A percentile compares a stretch with the other conserved stretches of the same genome.
phyloP scores from a whole-genome alignment of 345 rosid genomes.

The Fremontodendron californicum region DNA sequence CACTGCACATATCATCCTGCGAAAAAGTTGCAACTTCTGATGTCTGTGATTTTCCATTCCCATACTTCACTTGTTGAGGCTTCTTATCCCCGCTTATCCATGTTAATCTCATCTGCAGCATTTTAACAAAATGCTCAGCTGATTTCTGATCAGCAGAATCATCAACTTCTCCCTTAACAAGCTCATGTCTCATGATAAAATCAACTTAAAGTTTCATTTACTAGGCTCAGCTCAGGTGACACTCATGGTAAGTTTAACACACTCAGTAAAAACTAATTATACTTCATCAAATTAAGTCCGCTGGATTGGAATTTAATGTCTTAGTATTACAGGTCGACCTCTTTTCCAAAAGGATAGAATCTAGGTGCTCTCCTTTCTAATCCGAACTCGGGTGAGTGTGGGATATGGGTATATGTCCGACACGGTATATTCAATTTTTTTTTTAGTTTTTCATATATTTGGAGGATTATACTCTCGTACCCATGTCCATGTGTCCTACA shows the following conservation, averaged over 20 bases:
- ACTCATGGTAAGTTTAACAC: background rate
- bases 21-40: slow-evolving; percentile 54
- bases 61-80: slow-evolving; percentile 50
- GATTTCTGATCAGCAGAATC: background rate
- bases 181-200: background rate
- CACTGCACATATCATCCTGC: slow-evolving; percentile 55
- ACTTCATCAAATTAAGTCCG: background rate
- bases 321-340: no score
- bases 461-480: no score
- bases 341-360: no score
- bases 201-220: no score
- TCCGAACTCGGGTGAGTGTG: background rate
- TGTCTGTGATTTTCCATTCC: slow-evolving; percentile 33
- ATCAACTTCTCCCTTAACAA: background rate
- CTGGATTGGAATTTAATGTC: slow-evolving; percentile 1
- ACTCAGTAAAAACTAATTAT: background rate
- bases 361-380: background rate
- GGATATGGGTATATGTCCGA: background rate
- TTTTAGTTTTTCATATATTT: no score
- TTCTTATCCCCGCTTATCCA: slow-evolving; percentile 60
- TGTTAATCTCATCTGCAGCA: slow-evolving; percentile 59
- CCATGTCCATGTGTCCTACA: no score
- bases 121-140: background rate
- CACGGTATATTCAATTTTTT: background rate
- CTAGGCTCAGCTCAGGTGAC: background rate